These are phyloP conservation scores for Eucalyptus curtisii DNA, from an alignment of 345 rosid genomes.

Conservation along the genomic window DNA sequence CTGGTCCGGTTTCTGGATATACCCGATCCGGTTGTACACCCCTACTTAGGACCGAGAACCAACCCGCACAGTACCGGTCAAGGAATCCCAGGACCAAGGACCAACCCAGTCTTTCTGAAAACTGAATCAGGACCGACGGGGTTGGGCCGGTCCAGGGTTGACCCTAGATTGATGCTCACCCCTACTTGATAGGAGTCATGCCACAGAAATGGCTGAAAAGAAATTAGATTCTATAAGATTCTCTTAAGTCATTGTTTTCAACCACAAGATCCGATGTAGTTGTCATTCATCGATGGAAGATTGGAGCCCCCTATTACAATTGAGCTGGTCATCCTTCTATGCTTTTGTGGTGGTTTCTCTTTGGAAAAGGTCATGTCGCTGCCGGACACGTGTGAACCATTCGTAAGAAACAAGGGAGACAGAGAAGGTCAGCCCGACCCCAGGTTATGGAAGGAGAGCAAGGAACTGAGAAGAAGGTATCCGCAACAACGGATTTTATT, in stretches of 20 bases:
- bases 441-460: neutral
- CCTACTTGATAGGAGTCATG: neutral
- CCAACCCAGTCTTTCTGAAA: accelerated
- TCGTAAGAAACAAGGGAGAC: neutral
- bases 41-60: accelerated
- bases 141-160: too few species aligned
- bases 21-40: too few species aligned
- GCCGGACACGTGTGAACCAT: neutral
- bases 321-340: neutral
- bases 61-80: accelerated
- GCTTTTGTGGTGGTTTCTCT: neutral
- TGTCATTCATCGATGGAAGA: neutral
- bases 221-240: neutral
- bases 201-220: neutral
- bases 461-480: neutral
- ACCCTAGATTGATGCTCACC: too few species aligned
- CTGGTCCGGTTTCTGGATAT: too few species aligned
- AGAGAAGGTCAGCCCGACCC: neutral
- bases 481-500: neutral
- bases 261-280: neutral
- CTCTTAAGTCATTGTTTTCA: neutral
- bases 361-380: neutral
- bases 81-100: accelerated
- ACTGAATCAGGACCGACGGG: accelerated
- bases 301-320: neutral